phyloP scores from a whole-genome alignment of 352 stramenopile genomes.

The Phytopythium delawarense region DNA sequence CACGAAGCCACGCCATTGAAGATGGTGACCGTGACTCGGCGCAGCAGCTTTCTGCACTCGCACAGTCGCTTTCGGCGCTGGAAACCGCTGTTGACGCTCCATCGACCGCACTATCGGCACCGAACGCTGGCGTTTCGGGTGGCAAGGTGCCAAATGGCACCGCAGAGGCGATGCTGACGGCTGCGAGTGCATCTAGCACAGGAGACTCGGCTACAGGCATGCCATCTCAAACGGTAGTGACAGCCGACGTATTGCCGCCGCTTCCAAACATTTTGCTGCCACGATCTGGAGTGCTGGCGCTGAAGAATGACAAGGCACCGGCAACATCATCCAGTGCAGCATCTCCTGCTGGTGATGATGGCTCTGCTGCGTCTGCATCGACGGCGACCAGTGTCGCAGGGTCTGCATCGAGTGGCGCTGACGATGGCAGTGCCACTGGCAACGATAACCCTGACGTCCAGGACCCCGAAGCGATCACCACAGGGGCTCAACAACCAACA shows the following conservation, averaged over 20 bases:
- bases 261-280: conserved; percentile 65
- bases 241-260: conserved; percentile 22
- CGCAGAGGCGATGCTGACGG: not conserved
- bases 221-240: conserved; percentile 17
- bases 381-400: not conserved
- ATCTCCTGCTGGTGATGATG: not conserved
- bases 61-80: not conserved
- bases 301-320: not conserved
- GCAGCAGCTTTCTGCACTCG: not conserved
- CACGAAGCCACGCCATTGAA: conserved; percentile 2
- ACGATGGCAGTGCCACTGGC: too few species aligned
- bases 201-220: conserved; percentile 3
- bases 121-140: not conserved
- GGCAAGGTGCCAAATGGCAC: not conserved
- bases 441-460: not conserved
- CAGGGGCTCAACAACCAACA: not conserved
- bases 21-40: not conserved
- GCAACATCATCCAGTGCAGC: not conserved
- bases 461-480: not conserved
- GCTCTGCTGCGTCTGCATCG: not conserved
- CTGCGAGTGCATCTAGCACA: not conserved
- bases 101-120: not conserved
- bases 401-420: not conserved
- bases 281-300: conserved; percentile 9
- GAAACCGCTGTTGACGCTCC: not conserved